Evolutionary conservation across 345 rosid genomes (phyloP).

Genomic region (Jatropha curcas): DNA sequence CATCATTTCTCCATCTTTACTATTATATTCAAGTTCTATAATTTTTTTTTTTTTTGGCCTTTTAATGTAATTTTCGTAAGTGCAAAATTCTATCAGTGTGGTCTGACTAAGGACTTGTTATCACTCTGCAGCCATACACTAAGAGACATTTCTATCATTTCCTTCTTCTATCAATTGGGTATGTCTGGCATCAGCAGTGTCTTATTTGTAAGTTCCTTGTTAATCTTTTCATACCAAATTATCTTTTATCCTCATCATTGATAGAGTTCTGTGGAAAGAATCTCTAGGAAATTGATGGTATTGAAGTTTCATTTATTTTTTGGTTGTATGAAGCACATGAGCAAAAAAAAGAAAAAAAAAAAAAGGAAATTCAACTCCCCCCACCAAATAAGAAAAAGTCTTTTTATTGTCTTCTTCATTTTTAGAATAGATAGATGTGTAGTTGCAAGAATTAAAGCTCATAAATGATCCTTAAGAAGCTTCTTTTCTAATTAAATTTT

Average conservation of each 20-base stretch:
- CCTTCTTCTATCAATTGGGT: conserved; percentile 57
- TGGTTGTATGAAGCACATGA: too few species aligned
- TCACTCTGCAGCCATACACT: conserved; percentile 47
- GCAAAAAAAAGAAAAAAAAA: too few species aligned
- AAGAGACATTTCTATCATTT: conserved; percentile 45
- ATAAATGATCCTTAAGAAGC: not conserved
- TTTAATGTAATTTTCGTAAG: not conserved
- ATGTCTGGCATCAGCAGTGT: conserved; percentile 55
- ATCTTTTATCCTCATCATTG: not conserved
- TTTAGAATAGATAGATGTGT: not conserved
- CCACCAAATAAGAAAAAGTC: too few species aligned
- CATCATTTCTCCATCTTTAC: not conserved
- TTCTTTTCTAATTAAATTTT: too few species aligned
- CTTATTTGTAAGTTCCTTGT: conserved; percentile 36
- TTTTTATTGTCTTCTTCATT: not conserved
- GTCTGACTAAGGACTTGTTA: not conserved
- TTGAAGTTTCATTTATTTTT: not conserved
- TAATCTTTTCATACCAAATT: not conserved
- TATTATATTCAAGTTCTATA: too few species aligned
- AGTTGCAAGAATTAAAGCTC: not conserved
- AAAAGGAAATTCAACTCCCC: too few species aligned
- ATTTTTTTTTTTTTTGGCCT: not conserved
- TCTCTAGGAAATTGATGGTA: not conserved
- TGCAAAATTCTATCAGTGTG: not conserved
- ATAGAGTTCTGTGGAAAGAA: not conserved